Evolutionary conservation across 1,284 basidiomycete genomes (phyloP), one percentile per base, ranked within the genome.

Genomic region (Cryptococcus sp.): DNA sequence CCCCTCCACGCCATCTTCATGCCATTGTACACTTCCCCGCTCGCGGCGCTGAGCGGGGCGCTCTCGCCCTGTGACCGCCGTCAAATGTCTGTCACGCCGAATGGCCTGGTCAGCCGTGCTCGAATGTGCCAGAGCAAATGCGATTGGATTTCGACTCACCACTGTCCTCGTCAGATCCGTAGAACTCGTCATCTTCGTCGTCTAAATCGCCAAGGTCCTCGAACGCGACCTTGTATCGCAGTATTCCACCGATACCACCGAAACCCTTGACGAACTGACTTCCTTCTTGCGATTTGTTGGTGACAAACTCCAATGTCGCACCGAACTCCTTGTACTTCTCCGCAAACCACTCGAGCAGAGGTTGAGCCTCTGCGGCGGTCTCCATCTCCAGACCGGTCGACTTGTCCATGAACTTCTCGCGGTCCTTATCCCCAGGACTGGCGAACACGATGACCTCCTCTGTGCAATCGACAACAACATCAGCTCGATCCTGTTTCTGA

Each of bases 181-280:
- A 78, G 62, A 81, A 81, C 66, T 81, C 80, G 67, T 80, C 80
- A 57, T 78, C 78, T 16, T 78, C 76, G 56, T 75, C 89, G 67
- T 91, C 90, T 39, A 86, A 74, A 47, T 84, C 82, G 39, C 84
- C 81, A 49, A 94, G 82, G 76, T 89, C 89, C 65, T 84, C 85
- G 80, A 97, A 91, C 80, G 93, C 92, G 67, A 96, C 92, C 82
- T 96, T 95, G 86, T 96, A 97, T 46, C 79, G 86, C 63, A 97
- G 82, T 60, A 98, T 82, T 38, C 95, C 95, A 48, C 95, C 95
- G 66, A 99, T 96, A 39, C 95, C 95, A 81, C 95, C 95, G 73
- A 99, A 99, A 52, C 95, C 96, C 78, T 95, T 95, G 72, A 96
- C 93, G 82, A 98, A 99, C 79, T 99, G 96, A 47, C 91, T 91